Conservation (phyloP, 495 filamentous ascomycete genomes). For the Penicillium paradoxum region DNA sequence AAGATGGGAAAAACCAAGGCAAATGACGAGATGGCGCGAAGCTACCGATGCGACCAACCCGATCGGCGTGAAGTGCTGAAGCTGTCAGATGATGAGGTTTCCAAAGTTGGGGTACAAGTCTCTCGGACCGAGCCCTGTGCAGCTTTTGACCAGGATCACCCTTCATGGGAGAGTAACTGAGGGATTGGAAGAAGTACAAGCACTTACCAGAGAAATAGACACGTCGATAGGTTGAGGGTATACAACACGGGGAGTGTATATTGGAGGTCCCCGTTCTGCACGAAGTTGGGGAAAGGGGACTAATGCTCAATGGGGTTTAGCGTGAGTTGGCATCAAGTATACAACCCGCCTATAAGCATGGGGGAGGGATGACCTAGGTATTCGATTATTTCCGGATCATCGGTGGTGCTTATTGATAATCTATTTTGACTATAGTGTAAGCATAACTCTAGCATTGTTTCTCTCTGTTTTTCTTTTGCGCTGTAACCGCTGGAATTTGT, state of each 20-base stretch:
- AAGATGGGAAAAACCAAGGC: conserved; percentile 6
- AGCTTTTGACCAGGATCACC: background rate
- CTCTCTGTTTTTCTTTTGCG: background rate
- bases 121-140: conserved; percentile 5
- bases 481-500: conserved; percentile 5
- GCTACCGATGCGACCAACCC: conserved; percentile 28
- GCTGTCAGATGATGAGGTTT: conserved; percentile 26
- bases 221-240: background rate
- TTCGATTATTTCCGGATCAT: too few species aligned
- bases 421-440: too few species aligned
- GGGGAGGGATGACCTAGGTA: too few species aligned
- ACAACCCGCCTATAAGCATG: too few species aligned
- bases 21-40: conserved; percentile 29
- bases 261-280: background rate
- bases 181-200: background rate
- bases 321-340: background rate
- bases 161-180: background rate
- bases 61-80: conserved; percentile 18
- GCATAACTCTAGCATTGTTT: too few species aligned
- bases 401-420: too few species aligned
- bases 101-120: conserved; percentile 1
- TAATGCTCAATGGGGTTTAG: background rate
- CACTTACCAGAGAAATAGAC: background rate
- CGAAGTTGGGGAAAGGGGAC: conserved; percentile 4
- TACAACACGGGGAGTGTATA: background rate